phyloP scores from a whole-genome alignment of 768 basidiomycete genomes.

The Russula vinacea region DNA sequence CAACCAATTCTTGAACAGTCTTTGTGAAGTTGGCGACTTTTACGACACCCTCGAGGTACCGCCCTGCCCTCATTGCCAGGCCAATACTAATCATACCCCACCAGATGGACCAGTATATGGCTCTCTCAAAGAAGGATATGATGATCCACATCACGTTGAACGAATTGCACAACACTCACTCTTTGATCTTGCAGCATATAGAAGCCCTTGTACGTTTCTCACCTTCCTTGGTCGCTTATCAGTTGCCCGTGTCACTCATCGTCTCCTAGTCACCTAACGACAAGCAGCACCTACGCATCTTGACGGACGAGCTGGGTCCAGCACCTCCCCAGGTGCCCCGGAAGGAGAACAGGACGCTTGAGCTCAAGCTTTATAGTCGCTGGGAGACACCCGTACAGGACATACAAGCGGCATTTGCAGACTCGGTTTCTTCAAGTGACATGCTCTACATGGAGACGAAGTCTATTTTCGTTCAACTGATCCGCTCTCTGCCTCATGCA shows the following conservation, averaged over 20 bases:
- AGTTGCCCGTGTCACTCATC: background rate
- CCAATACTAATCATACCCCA: background rate
- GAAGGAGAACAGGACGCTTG: constrained; percentile 94
- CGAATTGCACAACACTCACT: constrained; percentile 98
- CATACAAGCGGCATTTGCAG: constrained; percentile 93
- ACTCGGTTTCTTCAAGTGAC: constrained; percentile 94
- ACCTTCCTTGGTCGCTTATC: constrained; percentile 33
- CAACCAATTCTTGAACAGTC: constrained; percentile 92
- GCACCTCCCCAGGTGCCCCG: constrained; percentile 95
- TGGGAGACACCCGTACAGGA: constrained; percentile 99
- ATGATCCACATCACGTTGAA: constrained; percentile 98
- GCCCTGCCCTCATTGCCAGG: background rate
- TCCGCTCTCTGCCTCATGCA: constrained; percentile 87
- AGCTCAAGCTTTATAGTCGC: constrained; percentile 88
- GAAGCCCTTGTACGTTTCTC: constrained; percentile 74
- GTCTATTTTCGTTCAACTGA: constrained; percentile 96
- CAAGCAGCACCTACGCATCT: constrained; percentile 93
- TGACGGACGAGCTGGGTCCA: constrained; percentile 92
- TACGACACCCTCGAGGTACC: constrained; percentile 94
- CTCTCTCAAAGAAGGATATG: constrained; percentile 96
- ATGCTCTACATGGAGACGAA: constrained; percentile 99
- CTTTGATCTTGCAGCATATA: constrained; percentile 90
- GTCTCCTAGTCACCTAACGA: constrained; percentile 83
- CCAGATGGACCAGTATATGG: constrained; percentile 99
- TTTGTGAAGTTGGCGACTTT: constrained; percentile 99